These are phyloP conservation scores for Sordariomycetes sp. DNA, from an alignment of 2,329 filamentous ascomycete genomes.

Conservation along the genomic window DNA sequence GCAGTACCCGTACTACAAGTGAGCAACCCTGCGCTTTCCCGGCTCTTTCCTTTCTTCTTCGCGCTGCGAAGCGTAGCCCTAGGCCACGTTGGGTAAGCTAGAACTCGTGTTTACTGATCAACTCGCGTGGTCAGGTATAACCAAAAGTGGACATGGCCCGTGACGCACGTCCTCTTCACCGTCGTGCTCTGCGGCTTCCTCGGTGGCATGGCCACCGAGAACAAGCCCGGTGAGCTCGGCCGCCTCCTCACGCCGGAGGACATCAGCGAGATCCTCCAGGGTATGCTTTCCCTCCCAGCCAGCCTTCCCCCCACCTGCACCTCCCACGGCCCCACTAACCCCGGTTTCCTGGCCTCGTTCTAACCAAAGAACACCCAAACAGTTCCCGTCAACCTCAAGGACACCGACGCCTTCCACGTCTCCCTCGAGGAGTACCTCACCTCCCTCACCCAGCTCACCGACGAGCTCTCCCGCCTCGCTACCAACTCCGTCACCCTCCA, in stretches of 20 bases:
- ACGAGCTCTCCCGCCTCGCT: slow-evolving; percentile 81
- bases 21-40: slow-evolving; percentile 8
- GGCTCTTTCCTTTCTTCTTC: neutral
- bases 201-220: slow-evolving; percentile 50
- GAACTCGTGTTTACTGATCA: neutral
- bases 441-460: slow-evolving; percentile 72
- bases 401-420: slow-evolving; percentile 81
- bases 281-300: slow-evolving; percentile 31
- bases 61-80: neutral
- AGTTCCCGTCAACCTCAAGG: slow-evolving; percentile 89
- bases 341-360: neutral
- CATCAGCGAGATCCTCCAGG: slow-evolving; percentile 62
- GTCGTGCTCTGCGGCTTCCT: slow-evolving; percentile 58
- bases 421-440: slow-evolving; percentile 96
- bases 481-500: slow-evolving; percentile 90
- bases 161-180: slow-evolving; percentile 63
- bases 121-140: slow-evolving; percentile 47
- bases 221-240: slow-evolving; percentile 38
- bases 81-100: neutral
- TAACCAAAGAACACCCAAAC: neutral
- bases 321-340: neutral
- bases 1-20: slow-evolving; percentile 94
- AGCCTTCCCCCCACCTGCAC: neutral
- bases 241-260: slow-evolving; percentile 79
- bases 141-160: slow-evolving; percentile 65